Evolutionary conservation across 345 rosid genomes (phyloP).

Genomic region (Moricandia arvensis): DNA sequence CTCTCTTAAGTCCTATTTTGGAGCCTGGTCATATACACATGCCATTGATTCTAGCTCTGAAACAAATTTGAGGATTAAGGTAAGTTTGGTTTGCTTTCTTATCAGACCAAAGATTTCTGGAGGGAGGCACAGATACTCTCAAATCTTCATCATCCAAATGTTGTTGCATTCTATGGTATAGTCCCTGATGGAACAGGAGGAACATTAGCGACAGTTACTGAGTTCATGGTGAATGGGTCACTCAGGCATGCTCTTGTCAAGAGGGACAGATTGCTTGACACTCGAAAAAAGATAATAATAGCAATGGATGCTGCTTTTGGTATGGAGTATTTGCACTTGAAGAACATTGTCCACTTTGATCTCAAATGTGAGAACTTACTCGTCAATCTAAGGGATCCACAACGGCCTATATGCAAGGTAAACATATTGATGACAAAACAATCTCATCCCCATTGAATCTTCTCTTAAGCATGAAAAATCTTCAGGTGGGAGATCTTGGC

Average conservation of each 20-base stretch:
- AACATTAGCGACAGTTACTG: constrained; percentile 70
- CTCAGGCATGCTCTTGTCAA: constrained; percentile 65
- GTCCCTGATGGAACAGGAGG: constrained; percentile 73
- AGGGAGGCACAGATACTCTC: constrained; percentile 78
- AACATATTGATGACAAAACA: neutral
- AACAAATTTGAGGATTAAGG: neutral
- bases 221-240: constrained; percentile 78
- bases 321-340: constrained; percentile 73
- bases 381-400: constrained; percentile 63
- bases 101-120: constrained; percentile 70
- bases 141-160: constrained; percentile 75
- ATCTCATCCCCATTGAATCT: neutral
- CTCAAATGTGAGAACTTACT: constrained; percentile 68
- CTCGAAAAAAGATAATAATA: constrained; percentile 50
- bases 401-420: constrained; percentile 71
- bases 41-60: neutral
- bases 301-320: constrained; percentile 86
- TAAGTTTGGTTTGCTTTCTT: neutral
- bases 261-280: constrained; percentile 57
- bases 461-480: neutral
- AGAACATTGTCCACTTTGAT: constrained; percentile 71
- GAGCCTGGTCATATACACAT: neutral
- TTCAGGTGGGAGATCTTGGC: constrained; percentile 73
- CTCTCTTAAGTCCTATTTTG: neutral
- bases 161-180: constrained; percentile 72